Base-by-base conservation (phyloP, 345 rosid genomes). In the Gossypium arboreum region DNA sequence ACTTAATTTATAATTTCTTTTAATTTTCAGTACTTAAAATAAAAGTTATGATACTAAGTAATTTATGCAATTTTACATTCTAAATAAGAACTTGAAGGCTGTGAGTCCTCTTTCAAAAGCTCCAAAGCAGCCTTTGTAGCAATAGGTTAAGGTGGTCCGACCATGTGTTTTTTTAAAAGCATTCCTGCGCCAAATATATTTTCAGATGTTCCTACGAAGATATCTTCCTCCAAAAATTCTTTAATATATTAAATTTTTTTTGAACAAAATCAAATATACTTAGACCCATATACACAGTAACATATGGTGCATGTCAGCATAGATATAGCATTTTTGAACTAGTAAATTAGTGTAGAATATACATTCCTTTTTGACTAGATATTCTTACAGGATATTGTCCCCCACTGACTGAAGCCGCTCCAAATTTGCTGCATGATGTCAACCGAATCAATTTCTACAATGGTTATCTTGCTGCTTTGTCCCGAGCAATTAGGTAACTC, bases 401-500 rank as follows among this genome's bases (percentile, higher is more conserved):
- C 0, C 79, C 78, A 50, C 39, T 71, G 13, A 68, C 61, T 15
- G 60, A 63, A 59, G 67, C 12, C 43, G 52, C 44, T 12, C 10
- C 71, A 7, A 72, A 67, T 16, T 45, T 74, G 57, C 56, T 79
- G 60, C 60, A 78, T 15, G 86, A 85, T 68, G 72, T 29, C 22
- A 39, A 64, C 25, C 76, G 90, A 71, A 27, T 86, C 2, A 9
- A 77, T 54, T 86, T 75, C 76, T 81, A 84, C 68, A 77, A 76
- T 29, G 43, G 73, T 68, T 84, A 86, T 63, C 83, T 86, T 48
- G 75, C 84, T 51, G 78, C 85, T 41, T 51, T 84, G 56, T 77
- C 85, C 9, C 78, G 72, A 75, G 73, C 87, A 72, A 83, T 79
- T 51, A 83, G 82, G 88, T 84, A 60, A 50, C 24, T 4, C n/a